Base-by-base conservation (phyloP, 495 filamentous ascomycete species). In the Corynascus novoguineensis region DNA sequence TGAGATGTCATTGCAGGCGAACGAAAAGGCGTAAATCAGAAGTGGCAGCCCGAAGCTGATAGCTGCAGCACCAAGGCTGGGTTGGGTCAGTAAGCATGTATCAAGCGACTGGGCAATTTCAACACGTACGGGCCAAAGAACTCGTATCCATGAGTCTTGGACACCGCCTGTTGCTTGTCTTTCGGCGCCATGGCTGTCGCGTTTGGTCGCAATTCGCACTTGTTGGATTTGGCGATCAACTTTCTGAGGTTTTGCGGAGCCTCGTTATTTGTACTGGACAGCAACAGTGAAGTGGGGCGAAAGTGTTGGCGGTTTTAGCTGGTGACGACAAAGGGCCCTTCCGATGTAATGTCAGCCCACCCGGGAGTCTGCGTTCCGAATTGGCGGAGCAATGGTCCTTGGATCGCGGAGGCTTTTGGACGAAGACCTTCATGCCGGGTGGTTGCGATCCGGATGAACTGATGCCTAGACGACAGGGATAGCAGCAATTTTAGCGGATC, bases 1-100 rank as follows among this genome's bases (percentile, higher is more conserved):
- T 27, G 89, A 83, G 58, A 91, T 70, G 67, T 96, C 93, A 68
- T 96, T 97, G 79, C 93, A 97, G 61, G 89, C 72, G 67, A 97
- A 96, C 34, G 84, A 75, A 62, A 90, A 81, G 53, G 79, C 63
- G 70, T 92, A 96, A 63, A 87, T 78, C 44, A 89, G 71, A 17
- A 87, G 27, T 0, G 93, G 92, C 12, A 95, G 83, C 25, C 84
- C 87, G 60, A 93, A 81, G 31, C 84, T 83, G 55, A 96, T 86
- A 41, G 71, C 82, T 41, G 84, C 77, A 12, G 87, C 87, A 44
- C 91, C 92, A 51, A 84, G 73, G 19, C 93, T 97, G 64, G n/a
- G n/a, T 7, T 19, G 7, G 37, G 17, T 41, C 17, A 17, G 5
- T 41, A 17, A 19, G 8, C 1, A 15, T 38, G 50, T 46, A 17